Evolutionary conservation across 768 basidiomycete genomes (phyloP).

Genomic region (Kwoniella sp.): DNA sequence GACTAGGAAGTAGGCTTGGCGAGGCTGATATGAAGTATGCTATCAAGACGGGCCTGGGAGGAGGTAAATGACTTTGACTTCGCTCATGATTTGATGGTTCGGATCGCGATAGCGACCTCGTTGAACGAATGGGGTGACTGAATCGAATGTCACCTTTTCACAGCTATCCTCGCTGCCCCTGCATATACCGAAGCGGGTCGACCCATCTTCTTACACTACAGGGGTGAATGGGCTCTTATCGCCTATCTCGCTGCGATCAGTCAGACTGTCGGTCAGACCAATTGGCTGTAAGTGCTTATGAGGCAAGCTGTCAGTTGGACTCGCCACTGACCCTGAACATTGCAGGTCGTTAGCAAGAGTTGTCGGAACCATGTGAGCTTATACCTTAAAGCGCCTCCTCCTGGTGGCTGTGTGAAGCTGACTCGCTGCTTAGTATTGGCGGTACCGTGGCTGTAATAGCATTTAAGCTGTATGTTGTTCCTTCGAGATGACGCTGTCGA

Average conservation of each 20-base stretch:
- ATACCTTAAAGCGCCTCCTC: background rate
- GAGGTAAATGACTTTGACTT: constrained; percentile 41
- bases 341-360: constrained; percentile 68
- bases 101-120: too few relatives aligned
- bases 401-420: constrained; percentile 1
- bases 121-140: too few relatives aligned
- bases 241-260: constrained; percentile 64
- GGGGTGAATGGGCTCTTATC: constrained; percentile 94
- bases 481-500: too few relatives aligned
- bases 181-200: constrained; percentile 82
- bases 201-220: constrained; percentile 74
- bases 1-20: constrained; percentile 65
- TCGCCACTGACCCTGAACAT: too few relatives aligned
- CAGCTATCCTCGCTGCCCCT: constrained; percentile 78
- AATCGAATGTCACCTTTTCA: constrained; percentile 34
- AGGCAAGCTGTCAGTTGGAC: too few relatives aligned
- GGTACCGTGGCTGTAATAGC: constrained; percentile 18
- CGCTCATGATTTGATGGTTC: too few relatives aligned
- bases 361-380: constrained; percentile 75
- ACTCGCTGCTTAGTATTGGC: constrained; percentile 7
- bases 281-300: constrained; percentile 64
- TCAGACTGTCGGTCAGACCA: constrained; percentile 66
- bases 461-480: constrained; percentile 9
- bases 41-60: constrained; percentile 68
- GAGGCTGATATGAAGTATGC: constrained; percentile 83